Base-by-base conservation (phyloP, 2,329 filamentous ascomycete genomes). In the Triangularia verruculosa region DNA sequence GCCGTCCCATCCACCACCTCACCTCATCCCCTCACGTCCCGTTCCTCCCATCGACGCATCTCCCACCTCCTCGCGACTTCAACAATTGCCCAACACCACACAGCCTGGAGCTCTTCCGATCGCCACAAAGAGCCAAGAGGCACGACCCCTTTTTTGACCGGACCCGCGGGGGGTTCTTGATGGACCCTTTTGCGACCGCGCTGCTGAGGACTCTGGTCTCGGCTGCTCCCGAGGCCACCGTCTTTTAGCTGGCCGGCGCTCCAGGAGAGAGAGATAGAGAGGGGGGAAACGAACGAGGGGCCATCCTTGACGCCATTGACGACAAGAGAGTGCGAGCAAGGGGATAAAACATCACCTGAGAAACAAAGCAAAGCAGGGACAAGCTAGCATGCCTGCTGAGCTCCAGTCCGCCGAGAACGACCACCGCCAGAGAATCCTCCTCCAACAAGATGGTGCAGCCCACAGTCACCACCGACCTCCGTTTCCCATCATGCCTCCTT, bases 201-300 rank as follows among this genome's bases (percentile, higher is more conserved):
- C 72, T 75, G 75, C 72, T 72, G 71, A 71, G 71, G 83, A 84
- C 82, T 77, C 75, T 79, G 78, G 82, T 80, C 81, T 83, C 70
- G 68, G 68, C 22, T 59, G 39, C 63, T 57, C 61, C 76, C 78
- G 80, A 81, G 79, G 75, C 77, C 79, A 80, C 74, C 75, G 79
- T 80, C 78, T 60, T 53, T 43, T 79, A 76, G 75, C 76, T 73
- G 72, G 74, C 72, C 71, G 75, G 72, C 72, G 76, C 74, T 70
- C 73, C 73, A 69, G 17, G 58, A 27, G 32, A 47, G 9, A 53
- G 25, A 13, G 11, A 39, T 13, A 39, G 47, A 53, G 47, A 20
- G 12, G n/a, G 47, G 20, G n/a, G 47, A 52, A 11, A 15, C 17
- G 47, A 53, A 53, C 20, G 47, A 25, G 43, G 22, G n/a, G 12